Percentiles rank a stretch among this genome's conserved stretches.
Evolutionary conservation across 2,329 filamentous ascomycete genomes (phyloP).

Genomic region (Fusarium metavorans): DNA sequence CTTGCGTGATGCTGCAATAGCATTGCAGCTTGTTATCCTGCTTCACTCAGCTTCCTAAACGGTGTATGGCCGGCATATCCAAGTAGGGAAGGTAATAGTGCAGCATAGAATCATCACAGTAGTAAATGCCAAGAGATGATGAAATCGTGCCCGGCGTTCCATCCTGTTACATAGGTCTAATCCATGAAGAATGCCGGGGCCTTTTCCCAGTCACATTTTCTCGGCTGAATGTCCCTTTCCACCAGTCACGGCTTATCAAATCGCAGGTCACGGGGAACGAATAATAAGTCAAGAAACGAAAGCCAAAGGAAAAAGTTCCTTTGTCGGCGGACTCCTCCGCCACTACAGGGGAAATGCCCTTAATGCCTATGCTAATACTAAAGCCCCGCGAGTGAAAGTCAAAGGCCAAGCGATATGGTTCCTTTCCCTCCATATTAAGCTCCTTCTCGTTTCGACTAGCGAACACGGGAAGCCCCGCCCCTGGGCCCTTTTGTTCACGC

Average conservation of each 20-base stretch:
- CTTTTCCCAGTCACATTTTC: conserved; percentile 8
- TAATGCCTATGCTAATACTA: not conserved
- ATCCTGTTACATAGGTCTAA: conserved; percentile 26
- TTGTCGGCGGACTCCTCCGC: not conserved
- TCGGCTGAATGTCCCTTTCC: not conserved
- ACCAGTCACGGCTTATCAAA: not conserved
- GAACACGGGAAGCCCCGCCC: conserved; percentile 6
- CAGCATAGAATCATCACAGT: conserved; percentile 19
- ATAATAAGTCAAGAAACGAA: not conserved
- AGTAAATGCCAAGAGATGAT: conserved; percentile 9
- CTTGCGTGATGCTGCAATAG: conserved; percentile 30
- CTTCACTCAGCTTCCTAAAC: conserved; percentile 40
- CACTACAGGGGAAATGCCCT: not conserved
- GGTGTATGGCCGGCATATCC: conserved; percentile 34
- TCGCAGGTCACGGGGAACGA: not conserved
- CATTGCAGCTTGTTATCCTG: conserved; percentile 11
- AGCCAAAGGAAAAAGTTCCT: not conserved
- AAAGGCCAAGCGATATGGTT: conserved; percentile 7
- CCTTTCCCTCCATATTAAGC: conserved; percentile 5
- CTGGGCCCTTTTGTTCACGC: not conserved
- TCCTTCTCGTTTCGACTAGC: conserved; percentile 7
- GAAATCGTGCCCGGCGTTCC: conserved; percentile 1
- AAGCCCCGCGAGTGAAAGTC: not conserved
- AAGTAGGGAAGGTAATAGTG: conserved; percentile 41
- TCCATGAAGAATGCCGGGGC: conserved; percentile 8